Base-by-base conservation (phyloP, 495 filamentous ascomycete species). In the Penicillium coprophilum region DNA sequence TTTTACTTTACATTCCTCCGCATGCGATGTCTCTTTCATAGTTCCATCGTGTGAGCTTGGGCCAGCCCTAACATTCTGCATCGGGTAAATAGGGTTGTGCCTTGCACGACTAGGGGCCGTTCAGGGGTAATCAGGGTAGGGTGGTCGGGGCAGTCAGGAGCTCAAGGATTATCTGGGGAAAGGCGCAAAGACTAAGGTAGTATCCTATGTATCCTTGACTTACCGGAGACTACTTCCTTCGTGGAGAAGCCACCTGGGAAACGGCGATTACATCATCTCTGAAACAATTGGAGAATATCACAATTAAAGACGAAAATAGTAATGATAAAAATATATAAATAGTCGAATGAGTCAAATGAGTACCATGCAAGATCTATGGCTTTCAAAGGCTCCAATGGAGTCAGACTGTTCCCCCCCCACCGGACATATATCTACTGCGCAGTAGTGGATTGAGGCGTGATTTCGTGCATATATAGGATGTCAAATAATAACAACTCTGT, bases 31-130 rank as follows among this genome's bases (percentile, higher is more conserved):
- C 36, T 36, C 45, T 62, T 62, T 46, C 55, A 62, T 62, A 61
- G 45, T 59, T 62, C 61, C 40, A 55, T 64, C 57, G 60, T 61
- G 63, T 63, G 61, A 21, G 44, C 46, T 46, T 43, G 43, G 46
- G 34, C 38, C 60, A 60, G 60, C 65, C 62, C 65, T 68, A 68
- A 57, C 40, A 20, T 41, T 41, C 65, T 45, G 30, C 15, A 63
- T 66, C 53, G 50, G 62, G 65, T 60, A 65, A 53, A 59, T 68
- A 68, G 65, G 65, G 65, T 56, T 66, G 47, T 45, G 46, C 36
- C 28, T 32, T 32, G 46, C 38, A 50, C 34, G 9, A 38, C 50
- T 15, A 44, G 44, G 59, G 49, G 44, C 45, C 53, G 32, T 47
- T 32, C 28, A 53, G 31, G 46, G 49, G 41, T 34, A 50, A 50